These are phyloP conservation scores for Podospora pseudoanserina DNA, from an alignment of 495 filamentous ascomycete genomes.

Conservation along the genomic window DNA sequence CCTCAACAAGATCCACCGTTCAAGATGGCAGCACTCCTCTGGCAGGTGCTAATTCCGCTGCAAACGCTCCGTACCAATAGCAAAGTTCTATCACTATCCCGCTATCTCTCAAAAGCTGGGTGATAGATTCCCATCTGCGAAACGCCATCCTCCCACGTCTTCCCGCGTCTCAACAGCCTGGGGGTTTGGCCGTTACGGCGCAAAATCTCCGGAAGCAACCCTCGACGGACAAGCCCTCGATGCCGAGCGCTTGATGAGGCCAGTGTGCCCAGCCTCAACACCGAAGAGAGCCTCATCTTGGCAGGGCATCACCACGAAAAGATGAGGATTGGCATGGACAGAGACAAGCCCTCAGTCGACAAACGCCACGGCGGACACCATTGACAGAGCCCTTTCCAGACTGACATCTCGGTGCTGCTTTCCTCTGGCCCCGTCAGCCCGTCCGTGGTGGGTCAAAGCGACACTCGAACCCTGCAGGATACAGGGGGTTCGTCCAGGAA, in stretches of 20 bases:
- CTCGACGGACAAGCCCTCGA: neutral
- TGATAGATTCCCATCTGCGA: slow-evolving; percentile 6
- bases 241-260: slow-evolving; percentile 7
- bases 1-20: neutral
- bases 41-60: slow-evolving; percentile 3
- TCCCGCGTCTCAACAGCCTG: neutral
- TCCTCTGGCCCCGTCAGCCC: neutral
- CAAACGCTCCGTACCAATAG: slow-evolving; percentile 8
- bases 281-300: slow-evolving; percentile 6
- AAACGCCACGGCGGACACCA: neutral
- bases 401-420: neutral
- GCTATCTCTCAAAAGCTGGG: neutral
- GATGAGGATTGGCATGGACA: neutral
- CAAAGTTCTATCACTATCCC: neutral
- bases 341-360: neutral
- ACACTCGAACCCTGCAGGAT: slow-evolving; percentile 1
- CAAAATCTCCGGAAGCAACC: slow-evolving; percentile 11
- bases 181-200: slow-evolving; percentile 4
- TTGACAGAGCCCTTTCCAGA: neutral
- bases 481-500: slow-evolving; percentile 3
- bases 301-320: neutral
- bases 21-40: neutral
- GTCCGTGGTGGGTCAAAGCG: neutral
- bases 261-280: neutral
- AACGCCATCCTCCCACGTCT: slow-evolving; percentile 1